Evolutionary conservation across 306 rosid genomes (phyloP), one percentile per base, ranked within the genome.

Genomic region (Rubus parviflorus): DNA sequence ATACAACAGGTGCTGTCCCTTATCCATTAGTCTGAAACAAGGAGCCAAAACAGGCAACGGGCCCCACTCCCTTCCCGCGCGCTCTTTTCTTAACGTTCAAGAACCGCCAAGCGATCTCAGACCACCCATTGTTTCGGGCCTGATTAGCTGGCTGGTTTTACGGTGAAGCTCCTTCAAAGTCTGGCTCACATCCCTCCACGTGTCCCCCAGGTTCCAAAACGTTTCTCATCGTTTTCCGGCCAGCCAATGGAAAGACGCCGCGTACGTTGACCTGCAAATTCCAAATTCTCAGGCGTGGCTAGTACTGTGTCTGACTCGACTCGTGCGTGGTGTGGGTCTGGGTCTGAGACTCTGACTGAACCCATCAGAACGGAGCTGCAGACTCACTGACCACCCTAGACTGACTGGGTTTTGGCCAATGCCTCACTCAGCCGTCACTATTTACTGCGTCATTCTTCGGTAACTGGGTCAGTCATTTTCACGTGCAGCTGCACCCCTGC

Each of bases 151-250:
- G 47, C 19, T 10, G 62, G 38, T 35, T 70, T 69, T 10, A 0
- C 60, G 75, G 75, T 70, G 45, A 30, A 35, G 16, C 63, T 25
- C 16, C 16, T 54, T 23, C 63, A 22, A 58, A 8, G 41, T 13
- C 41, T 77, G 84, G 80, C 25, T 61, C 35, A 23, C 7, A 38
- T 13, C 63, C 37, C 20, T 46, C 89, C 91, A 86, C 88, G 87
- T 81, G 78, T 75, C 81, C 41, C 46, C 5, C 7, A 13, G 0
- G 0, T 15, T 48, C 37, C 15, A 20, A 43, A 19, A 49, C 2
- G 6, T 4, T 56, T 8, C 2, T 48, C 41, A 4, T 3, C 51
- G 22, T 40, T 56, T n/a, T n/a, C 53, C 8, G 40, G 11, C 40
- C 54, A 0, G 0, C 82, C 81, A 85, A 70, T 83, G 0, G 8